These are phyloP conservation scores for Prunella vulgaris DNA, from an alignment of 257 asterid species.

Conservation along the genomic window DNA sequence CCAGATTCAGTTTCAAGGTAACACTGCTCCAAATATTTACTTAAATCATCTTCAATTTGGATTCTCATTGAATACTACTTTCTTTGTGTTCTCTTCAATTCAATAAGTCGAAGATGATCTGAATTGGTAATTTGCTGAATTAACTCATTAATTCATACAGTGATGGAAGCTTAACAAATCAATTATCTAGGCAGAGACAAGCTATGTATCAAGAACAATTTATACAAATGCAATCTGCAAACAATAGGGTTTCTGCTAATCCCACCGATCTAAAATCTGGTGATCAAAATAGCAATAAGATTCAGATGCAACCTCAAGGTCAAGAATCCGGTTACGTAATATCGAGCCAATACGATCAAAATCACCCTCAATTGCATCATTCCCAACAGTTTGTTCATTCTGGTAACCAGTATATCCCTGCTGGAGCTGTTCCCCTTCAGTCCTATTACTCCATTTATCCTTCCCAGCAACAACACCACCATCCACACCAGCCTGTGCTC, in stretches of 20 bases:
- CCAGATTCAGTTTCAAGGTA: conserved; percentile 94
- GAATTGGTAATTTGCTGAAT: conserved; percentile 14
- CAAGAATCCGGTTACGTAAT: conserved; percentile 54
- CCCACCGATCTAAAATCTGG: conserved; percentile 41
- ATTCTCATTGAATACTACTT: not conserved
- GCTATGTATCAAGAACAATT: conserved; percentile 55
- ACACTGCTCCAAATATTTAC: not conserved
- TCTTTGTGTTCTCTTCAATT: not conserved
- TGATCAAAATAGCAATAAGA: conserved; percentile 42
- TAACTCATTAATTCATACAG: conserved; percentile 29
- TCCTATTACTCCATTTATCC: conserved; percentile 69
- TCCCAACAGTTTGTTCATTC: conserved; percentile 65
- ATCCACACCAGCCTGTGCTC: conserved; percentile 41
- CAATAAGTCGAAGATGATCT: conserved; percentile 15
- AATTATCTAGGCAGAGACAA: conserved; percentile 66
- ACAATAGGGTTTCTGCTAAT: conserved; percentile 36
- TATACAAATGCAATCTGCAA: conserved; percentile 49
- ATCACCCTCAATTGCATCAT: conserved; percentile 63
- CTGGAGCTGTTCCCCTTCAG: conserved; percentile 48
- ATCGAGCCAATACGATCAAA: conserved; percentile 55
- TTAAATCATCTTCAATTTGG: not conserved
- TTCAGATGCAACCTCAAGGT: conserved; percentile 57
- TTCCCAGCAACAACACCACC: conserved; percentile 57
- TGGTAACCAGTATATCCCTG: conserved; percentile 58
- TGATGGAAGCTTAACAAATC: conserved; percentile 72